phyloP scores from a whole-genome alignment of 169 alveolate species.

The Prorocentrum cordatum region DNA sequence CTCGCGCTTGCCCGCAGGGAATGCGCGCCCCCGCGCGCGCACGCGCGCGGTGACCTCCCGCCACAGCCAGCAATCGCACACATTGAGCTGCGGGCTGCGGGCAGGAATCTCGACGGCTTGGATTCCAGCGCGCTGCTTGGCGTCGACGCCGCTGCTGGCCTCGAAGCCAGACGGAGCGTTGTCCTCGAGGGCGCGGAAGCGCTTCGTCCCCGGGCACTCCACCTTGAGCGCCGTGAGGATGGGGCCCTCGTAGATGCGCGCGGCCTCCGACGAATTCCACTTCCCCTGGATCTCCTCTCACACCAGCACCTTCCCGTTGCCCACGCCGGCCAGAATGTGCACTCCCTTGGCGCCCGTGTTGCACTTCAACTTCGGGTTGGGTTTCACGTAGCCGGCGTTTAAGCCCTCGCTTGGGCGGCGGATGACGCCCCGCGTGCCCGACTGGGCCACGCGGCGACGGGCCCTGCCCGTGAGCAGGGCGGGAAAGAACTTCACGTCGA shows the following conservation, averaged over 20 bases:
- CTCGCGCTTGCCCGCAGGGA: neutral
- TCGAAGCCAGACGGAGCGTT: slow-evolving; percentile 12
- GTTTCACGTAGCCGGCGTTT: neutral
- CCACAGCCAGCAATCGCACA: slow-evolving; percentile 6
- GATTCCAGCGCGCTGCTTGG: neutral
- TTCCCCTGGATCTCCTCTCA: neutral
- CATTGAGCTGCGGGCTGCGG: neutral
- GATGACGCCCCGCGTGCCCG: neutral
- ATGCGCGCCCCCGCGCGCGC: neutral
- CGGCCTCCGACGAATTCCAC: slow-evolving; percentile 1
- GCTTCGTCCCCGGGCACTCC: neutral
- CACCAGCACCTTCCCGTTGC: neutral
- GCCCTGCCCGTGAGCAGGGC: neutral
- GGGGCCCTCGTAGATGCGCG: neutral
- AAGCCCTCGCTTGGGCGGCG: neutral
- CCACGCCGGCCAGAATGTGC: neutral
- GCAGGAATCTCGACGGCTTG: neutral
- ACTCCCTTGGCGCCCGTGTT: neutral
- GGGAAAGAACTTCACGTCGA: neutral
- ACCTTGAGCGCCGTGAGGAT: neutral
- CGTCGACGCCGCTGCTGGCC: neutral
- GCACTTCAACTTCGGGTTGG: neutral
- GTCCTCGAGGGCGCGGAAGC: neutral
- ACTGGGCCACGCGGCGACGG: neutral
- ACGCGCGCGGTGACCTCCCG: slow-evolving; percentile 5